Percentiles rank a stretch among this genome's conserved stretches.
These are phyloP conservation scores for Syncephalastrum racemosum DNA, from an alignment of 371 early-diverging fungal species.

Conservation along the genomic window DNA sequence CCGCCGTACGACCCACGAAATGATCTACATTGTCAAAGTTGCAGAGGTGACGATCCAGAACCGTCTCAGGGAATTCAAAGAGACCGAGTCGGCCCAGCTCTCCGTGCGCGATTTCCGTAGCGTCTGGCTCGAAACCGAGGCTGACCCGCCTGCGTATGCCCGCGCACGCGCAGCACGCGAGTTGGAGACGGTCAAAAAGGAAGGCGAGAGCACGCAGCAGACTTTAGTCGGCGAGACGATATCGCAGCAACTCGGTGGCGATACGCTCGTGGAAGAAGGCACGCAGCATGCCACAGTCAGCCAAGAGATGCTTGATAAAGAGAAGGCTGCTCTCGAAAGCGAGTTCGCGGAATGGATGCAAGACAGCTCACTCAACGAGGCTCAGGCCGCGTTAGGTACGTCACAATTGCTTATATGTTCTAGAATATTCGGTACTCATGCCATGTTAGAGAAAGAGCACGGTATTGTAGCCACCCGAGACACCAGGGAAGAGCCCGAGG, in stretches of 20 bases:
- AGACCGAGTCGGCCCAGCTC: slow-evolving; percentile 88
- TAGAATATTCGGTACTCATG: slow-evolving; percentile 2
- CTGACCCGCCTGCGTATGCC: slow-evolving; percentile 90
- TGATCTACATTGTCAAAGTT: slow-evolving; percentile 93
- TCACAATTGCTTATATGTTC: neutral
- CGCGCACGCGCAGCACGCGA: slow-evolving; percentile 47
- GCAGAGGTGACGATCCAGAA: slow-evolving; percentile 89
- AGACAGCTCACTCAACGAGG: slow-evolving; percentile 23
- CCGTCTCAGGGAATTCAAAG: slow-evolving; percentile 86
- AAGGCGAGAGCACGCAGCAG: slow-evolving; percentile 11
- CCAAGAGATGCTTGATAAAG: slow-evolving; percentile 17
- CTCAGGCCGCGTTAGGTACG: slow-evolving; percentile 41
- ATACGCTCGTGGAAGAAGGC: neutral
- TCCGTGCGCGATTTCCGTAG: slow-evolving; percentile 87
- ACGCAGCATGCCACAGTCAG: slow-evolving; percentile 12
- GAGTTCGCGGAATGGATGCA: slow-evolving; percentile 49
- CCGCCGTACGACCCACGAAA: slow-evolving; percentile 82
- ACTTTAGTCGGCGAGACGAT: neutral
- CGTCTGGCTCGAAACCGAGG: slow-evolving; percentile 85
- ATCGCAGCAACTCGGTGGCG: slow-evolving; percentile 2
- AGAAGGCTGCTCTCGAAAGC: slow-evolving; percentile 32
- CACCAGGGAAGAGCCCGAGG: slow-evolving; percentile 7
- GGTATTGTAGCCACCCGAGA: slow-evolving; percentile 2
- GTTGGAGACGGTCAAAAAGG: slow-evolving; percentile 16
- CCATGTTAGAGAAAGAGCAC: slow-evolving; percentile 28